Evolutionary conservation across 495 filamentous ascomycete species (phyloP).

Genomic region (Penicillium silybi): DNA sequence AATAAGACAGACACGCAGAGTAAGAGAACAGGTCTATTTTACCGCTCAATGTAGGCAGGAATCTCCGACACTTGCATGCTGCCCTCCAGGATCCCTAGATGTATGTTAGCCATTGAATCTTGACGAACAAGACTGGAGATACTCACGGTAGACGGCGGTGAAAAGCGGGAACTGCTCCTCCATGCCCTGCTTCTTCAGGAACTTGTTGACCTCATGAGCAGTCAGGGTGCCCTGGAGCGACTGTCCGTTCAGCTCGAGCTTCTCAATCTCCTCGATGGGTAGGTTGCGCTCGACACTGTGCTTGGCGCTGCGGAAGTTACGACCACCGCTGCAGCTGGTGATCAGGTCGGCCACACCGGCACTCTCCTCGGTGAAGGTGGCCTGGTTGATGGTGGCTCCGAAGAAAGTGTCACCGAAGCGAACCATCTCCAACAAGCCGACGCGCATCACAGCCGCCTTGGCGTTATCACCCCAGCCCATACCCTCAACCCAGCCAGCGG

Average conservation of each 20-base stretch:
- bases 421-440: constrained; percentile 91
- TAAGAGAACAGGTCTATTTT: constrained; percentile 25
- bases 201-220: constrained; percentile 82
- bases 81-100: constrained; percentile 39
- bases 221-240: constrained; percentile 94
- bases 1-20: constrained; percentile 24
- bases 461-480: constrained; percentile 98
- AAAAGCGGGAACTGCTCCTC: constrained; percentile 89
- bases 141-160: constrained; percentile 68
- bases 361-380: constrained; percentile 93
- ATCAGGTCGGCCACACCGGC: constrained; percentile 96
- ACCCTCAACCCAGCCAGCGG: constrained; percentile 92
- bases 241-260: constrained; percentile 89
- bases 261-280: constrained; percentile 82
- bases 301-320: constrained; percentile 93
- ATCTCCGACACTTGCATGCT: constrained; percentile 41
- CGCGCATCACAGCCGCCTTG: constrained; percentile 94
- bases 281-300: constrained; percentile 75
- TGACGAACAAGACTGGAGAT: neutral
- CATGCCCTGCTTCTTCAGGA: constrained; percentile 70
- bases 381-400: constrained; percentile 66
- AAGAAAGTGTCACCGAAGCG: constrained; percentile 94
- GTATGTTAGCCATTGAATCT: constrained; percentile 12
- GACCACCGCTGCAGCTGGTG: constrained; percentile 83
- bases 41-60: constrained; percentile 44